phyloP scores from a whole-genome alignment of 352 stramenopile species.

The Phytophthora cryptogea region DNA sequence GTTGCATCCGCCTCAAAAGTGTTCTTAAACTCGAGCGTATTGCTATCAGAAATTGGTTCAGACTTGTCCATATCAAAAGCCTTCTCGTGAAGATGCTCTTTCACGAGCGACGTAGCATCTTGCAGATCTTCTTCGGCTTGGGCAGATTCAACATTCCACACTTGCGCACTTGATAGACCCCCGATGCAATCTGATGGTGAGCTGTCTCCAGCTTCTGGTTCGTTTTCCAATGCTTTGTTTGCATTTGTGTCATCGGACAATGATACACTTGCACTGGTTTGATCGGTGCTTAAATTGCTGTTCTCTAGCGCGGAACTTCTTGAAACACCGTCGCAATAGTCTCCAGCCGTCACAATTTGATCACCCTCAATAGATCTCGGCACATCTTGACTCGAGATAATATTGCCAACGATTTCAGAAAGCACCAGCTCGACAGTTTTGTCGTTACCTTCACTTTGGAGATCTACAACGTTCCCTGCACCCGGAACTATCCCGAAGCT shows the following conservation, averaged over 20 bases:
- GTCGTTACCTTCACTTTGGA: not conserved
- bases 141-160: not conserved
- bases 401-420: constrained; percentile 6
- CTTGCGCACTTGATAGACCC: not conserved
- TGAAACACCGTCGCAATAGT: not conserved
- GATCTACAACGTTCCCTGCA: not conserved
- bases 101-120: too few relatives aligned
- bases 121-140: too few relatives aligned
- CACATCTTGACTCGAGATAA: not conserved
- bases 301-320: too few relatives aligned
- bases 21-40: too few relatives aligned
- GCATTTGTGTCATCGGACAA: not conserved
- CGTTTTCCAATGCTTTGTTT: not conserved
- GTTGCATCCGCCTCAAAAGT: not conserved
- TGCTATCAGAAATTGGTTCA: not conserved
- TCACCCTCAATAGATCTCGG: not conserved
- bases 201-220: not conserved
- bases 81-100: too few relatives aligned
- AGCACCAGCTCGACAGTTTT: constrained; percentile 1
- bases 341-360: not conserved
- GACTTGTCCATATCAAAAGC: too few relatives aligned
- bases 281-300: too few relatives aligned
- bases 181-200: not conserved
- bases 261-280: not conserved
- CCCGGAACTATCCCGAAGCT: not conserved